Base-by-base conservation (phyloP, 1,139 yeast species). In the Lodderomyces metapsilosis region DNA sequence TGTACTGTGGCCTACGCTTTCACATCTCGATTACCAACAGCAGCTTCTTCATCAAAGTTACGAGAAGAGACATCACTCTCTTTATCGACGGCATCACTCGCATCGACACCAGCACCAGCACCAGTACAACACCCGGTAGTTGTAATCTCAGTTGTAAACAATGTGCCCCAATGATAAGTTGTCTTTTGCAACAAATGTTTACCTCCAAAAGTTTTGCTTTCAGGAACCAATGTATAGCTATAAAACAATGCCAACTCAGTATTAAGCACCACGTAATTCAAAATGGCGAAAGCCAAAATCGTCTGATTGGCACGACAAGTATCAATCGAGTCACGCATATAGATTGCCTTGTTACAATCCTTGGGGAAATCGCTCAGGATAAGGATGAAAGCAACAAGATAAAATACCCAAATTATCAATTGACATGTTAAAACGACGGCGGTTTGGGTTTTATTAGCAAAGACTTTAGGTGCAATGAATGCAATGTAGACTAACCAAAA, bases 221-320 rank as follows among this genome's bases (percentile, higher is more conserved):
- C 46, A 11, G 71, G 71, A 11, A 58, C 40, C 24, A 54, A 47
- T 4, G 61, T 45, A 43, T 42, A 63, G 11, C 52, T 24, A 5
- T 60, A 36, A 25, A 57, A 43, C 34, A 61, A 49, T 1, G 44
- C 53, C 36, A 61, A 50, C n/a, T 62, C 44, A 7, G 50, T 52
- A 5, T 50, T 43, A 36, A 57, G 62, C 40, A 60, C 47, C 4
- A 64, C 22, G 64, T 66, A 66, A 22, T 52, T 47, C 38, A 66
- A 40, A 24, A 66, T 55, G 1, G 60, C 52, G 44, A 66, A 55
- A 2, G 67, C 63, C 43, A 62, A 54, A 15, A 54, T 41, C 1
- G 68, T 66, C 47, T 65, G 59, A 8, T 59, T 59, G 5, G 56
- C 24, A 25, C 42, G 42, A 49, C 71, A 66, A 40, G 50, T 43